Conservation (phyloP, 2,329 filamentous ascomycete genomes). For the Colletotrichum sp. region DNA sequence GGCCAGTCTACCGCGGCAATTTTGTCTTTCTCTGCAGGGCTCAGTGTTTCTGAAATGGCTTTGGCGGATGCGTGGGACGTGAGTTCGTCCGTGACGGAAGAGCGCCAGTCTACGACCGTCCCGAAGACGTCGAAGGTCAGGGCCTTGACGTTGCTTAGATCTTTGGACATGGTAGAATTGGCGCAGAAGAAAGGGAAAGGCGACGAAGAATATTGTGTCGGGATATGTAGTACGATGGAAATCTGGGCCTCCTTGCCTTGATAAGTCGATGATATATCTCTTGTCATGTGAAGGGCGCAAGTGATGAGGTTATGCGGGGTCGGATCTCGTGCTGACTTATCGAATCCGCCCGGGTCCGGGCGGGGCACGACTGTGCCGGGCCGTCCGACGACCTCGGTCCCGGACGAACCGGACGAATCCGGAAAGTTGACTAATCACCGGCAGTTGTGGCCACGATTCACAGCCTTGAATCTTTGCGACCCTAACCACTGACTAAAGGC, state of each 20-base stretch:
- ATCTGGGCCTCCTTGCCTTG: not conserved
- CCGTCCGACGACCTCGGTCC: not conserved
- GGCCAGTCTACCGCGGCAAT: constrained; percentile 66
- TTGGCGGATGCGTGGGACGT: constrained; percentile 52
- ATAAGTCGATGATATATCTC: not conserved
- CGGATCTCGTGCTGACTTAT: not conserved
- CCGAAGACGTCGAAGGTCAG: constrained; percentile 81
- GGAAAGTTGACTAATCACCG: not conserved
- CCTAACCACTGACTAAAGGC: not conserved
- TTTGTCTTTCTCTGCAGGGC: constrained; percentile 44
- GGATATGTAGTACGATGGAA: not conserved
- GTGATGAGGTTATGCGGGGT: not conserved
- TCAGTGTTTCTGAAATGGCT: constrained; percentile 42
- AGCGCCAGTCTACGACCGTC: constrained; percentile 81
- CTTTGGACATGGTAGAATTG: not conserved
- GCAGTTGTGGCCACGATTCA: not conserved
- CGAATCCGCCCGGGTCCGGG: not conserved
- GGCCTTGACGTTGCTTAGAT: constrained; percentile 49
- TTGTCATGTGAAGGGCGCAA: not conserved
- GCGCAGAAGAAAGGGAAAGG: not conserved
- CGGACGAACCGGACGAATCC: not conserved
- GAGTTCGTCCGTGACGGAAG: constrained; percentile 66
- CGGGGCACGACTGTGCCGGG: not conserved
- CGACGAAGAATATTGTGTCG: not conserved
- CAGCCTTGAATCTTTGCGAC: not conserved